Evolutionary conservation across 2,329 filamentous ascomycete genomes (phyloP).

Genomic region (Pseudogymnoascus sp.): DNA sequence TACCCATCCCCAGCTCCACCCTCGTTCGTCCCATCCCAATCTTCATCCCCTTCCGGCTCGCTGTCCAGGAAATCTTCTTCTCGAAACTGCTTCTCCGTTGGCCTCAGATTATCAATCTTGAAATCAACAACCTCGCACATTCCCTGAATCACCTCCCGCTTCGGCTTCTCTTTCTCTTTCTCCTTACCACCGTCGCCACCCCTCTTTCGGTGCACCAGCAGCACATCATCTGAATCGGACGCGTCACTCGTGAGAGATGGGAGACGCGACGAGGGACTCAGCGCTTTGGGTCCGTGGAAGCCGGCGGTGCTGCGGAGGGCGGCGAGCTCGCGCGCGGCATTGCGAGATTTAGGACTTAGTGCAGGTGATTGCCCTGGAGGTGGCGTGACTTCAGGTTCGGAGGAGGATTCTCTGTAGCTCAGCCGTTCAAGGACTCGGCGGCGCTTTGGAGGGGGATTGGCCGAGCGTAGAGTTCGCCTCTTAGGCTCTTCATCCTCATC

Average conservation of each 20-base stretch:
- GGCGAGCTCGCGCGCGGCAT: conserved; percentile 22
- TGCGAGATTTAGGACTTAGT: conserved; percentile 8
- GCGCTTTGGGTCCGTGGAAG: conserved; percentile 15
- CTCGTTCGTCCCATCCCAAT: conserved; percentile 35
- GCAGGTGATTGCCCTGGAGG: background rate
- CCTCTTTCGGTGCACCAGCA: conserved; percentile 12
- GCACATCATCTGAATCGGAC: conserved; percentile 15
- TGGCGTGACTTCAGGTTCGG: background rate
- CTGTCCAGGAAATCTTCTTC: conserved; percentile 65
- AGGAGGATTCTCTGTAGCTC: background rate
- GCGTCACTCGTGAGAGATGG: background rate
- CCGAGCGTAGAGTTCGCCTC: conserved; percentile 16
- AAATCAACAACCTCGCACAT: conserved; percentile 65
- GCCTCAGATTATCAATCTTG: conserved; percentile 68
- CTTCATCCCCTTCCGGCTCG: conserved; percentile 49
- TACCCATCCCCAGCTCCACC: background rate
- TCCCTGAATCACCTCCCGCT: conserved; percentile 49
- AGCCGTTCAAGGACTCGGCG: background rate
- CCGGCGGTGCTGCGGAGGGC: conserved; percentile 25
- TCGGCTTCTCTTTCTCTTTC: conserved; percentile 27
- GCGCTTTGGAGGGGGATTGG: conserved; percentile 15
- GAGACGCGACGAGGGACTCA: background rate
- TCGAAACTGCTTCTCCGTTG: conserved; percentile 57
- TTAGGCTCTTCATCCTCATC: background rate
- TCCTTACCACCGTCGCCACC: conserved; percentile 17